Evolutionary conservation across 2,329 filamentous ascomycete genomes (phyloP).

Genomic region (Rhinocladiella similis): DNA sequence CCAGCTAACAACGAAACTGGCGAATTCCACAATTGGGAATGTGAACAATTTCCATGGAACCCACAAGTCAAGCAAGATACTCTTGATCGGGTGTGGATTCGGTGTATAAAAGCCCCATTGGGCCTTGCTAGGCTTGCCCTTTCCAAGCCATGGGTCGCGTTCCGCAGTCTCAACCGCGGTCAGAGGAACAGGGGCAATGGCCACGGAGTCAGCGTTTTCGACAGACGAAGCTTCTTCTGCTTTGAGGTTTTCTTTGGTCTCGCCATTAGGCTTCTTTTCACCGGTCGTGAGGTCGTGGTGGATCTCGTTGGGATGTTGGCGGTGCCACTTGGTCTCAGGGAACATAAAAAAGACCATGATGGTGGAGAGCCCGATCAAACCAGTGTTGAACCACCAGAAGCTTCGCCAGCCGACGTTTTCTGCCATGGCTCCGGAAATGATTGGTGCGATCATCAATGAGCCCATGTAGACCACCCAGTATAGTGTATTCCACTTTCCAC

Average conservation of each 20-base stretch:
- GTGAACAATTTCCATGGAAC: constrained; percentile 62
- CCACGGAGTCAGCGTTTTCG: constrained; percentile 3
- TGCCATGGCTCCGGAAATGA: constrained; percentile 62
- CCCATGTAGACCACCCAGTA: constrained; percentile 66
- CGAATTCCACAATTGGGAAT: constrained; percentile 64
- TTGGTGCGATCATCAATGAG: constrained; percentile 60
- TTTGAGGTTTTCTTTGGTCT: constrained; percentile 10
- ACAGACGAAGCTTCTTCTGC: constrained; percentile 10
- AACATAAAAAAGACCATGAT: constrained; percentile 60
- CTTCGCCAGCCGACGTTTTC: constrained; percentile 59
- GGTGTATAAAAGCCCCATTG: constrained; percentile 59
- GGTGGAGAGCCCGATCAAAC: constrained; percentile 50
- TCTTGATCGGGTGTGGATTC: constrained; percentile 44
- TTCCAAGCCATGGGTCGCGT: constrained; percentile 56
- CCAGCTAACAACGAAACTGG: constrained; percentile 63
- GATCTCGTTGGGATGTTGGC: constrained; percentile 38
- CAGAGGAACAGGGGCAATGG: constrained; percentile 25
- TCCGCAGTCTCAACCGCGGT: constrained; percentile 35
- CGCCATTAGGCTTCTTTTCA: constrained; percentile 2
- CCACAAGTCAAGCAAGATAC: constrained; percentile 56
- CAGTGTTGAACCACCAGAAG: constrained; percentile 68
- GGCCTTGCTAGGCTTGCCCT: constrained; percentile 53
- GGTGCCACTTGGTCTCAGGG: constrained; percentile 63
- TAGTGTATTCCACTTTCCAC: constrained; percentile 61
- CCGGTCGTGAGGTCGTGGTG: background rate